Conservation (phyloP, 139 green algal genomes). For the Bryopsis sp. region DNA sequence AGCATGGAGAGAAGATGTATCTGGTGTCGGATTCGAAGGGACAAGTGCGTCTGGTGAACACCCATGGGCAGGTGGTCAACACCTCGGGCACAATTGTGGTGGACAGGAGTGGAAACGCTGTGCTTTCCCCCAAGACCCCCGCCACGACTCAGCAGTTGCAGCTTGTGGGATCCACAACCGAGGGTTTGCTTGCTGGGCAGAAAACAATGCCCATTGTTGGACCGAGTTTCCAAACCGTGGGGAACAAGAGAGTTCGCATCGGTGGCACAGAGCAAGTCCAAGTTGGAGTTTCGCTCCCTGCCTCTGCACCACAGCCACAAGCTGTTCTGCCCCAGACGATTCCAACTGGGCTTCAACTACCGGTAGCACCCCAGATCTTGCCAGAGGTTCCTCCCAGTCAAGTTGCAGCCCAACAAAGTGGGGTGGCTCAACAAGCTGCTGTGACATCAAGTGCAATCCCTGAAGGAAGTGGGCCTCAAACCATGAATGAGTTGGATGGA, state of each 20-base stretch:
- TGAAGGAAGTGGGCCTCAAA: too few species aligned
- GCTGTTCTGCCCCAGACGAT: not conserved
- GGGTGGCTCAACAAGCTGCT: too few species aligned
- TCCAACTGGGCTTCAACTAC: not conserved
- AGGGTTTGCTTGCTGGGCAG: not conserved
- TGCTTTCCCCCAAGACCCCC: not conserved
- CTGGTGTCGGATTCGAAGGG: constrained; percentile 13
- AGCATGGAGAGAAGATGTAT: not conserved
- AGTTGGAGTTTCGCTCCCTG: not conserved
- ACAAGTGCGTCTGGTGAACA: constrained; percentile 11
- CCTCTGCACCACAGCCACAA: not conserved
- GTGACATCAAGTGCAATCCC: too few species aligned
- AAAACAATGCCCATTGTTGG: not conserved
- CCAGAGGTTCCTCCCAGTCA: not conserved
- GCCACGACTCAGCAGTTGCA: not conserved
- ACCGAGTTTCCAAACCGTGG: not conserved
- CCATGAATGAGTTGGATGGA: not conserved
- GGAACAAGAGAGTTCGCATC: not conserved
- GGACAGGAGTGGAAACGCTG: not conserved
- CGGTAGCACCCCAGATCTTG: not conserved
- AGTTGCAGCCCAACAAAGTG: not conserved
- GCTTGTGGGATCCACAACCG: not conserved
- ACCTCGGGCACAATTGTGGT: not conserved
- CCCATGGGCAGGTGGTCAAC: not conserved
- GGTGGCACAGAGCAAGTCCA: not conserved